Conservation (phyloP, 768 basidiomycete genomes). For the Termitomyces sp. region DNA sequence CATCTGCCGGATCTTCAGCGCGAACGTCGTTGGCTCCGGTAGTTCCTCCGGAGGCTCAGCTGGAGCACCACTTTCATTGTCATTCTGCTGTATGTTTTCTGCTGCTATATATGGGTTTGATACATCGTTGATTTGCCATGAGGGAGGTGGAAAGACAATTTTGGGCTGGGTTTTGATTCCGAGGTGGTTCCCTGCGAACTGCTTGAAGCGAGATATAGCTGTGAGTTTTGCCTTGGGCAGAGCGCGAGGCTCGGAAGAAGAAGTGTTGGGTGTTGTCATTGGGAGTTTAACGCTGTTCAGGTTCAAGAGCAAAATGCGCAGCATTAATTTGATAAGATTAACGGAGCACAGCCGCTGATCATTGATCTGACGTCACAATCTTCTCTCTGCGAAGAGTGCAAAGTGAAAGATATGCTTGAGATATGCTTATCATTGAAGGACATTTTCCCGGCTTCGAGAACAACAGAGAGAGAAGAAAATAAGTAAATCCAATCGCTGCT, state of each 20-base stretch:
- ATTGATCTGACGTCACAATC: too few relatives aligned
- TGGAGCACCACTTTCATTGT: background rate
- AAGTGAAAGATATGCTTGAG: too few relatives aligned
- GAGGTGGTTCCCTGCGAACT: constrained; percentile 24
- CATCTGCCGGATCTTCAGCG: constrained; percentile 30
- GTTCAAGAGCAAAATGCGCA: too few relatives aligned
- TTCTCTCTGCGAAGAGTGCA: too few relatives aligned
- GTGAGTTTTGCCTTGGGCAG: constrained; percentile 31
- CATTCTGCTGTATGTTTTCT: constrained; percentile 3
- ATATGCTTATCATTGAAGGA: too few relatives aligned
- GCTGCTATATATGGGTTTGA: constrained; percentile 1
- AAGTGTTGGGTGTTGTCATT: background rate
- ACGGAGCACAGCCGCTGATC: too few relatives aligned
- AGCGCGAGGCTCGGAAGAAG: constrained; percentile 1
- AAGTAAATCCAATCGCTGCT: too few relatives aligned
- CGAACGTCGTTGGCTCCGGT: constrained; percentile 34
- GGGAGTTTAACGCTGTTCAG: background rate
- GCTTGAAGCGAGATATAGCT: constrained; percentile 33
- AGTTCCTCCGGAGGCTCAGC: constrained; percentile 12
- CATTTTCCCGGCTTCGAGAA: too few relatives aligned
- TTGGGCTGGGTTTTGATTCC: constrained; percentile 18
- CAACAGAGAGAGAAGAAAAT: too few relatives aligned
- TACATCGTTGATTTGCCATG: constrained; percentile 40
- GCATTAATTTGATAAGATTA: too few relatives aligned
- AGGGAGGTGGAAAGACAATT: constrained; percentile 41